These are phyloP conservation scores for Gossypium lobatum DNA, from an alignment of 441 rosid genomes.

Conservation along the genomic window DNA sequence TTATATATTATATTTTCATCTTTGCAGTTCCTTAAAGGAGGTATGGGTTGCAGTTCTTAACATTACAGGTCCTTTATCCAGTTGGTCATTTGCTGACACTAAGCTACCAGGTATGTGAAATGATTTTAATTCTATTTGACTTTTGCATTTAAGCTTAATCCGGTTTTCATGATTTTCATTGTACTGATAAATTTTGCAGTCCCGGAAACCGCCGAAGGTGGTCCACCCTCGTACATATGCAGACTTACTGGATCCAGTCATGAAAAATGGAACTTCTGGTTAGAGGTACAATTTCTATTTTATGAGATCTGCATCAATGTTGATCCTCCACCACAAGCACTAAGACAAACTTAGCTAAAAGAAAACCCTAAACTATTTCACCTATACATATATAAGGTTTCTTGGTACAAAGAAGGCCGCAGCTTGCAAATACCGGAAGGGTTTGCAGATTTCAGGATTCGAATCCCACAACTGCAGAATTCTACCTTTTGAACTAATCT, in stretches of 20 bases:
- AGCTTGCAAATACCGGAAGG: background rate
- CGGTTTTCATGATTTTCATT: background rate
- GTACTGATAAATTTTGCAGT: conserved; percentile 36
- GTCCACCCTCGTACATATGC: conserved; percentile 77
- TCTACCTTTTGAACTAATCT: background rate
- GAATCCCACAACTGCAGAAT: background rate
- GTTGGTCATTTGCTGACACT: conserved; percentile 88
- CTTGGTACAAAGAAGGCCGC: background rate
- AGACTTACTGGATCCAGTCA: conserved; percentile 71
- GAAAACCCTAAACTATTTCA: background rate
- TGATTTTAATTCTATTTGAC: background rate
- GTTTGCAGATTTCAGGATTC: background rate
- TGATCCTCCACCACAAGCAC: background rate
- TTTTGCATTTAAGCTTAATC: background rate
- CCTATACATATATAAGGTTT: background rate
- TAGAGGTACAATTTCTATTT: conserved; percentile 48
- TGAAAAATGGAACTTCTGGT: conserved; percentile 90
- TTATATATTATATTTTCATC: conserved; percentile 8
- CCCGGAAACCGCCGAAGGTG: conserved; percentile 56
- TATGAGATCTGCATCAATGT: background rate
- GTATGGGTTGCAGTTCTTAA: conserved; percentile 93
- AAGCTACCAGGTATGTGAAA: conserved; percentile 52
- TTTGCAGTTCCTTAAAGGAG: conserved; percentile 74
- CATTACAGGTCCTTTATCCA: conserved; percentile 84
- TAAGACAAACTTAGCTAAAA: background rate